A percentile compares a stretch with the other conserved stretches of the same genome.
Conservation (phyloP, 495 filamentous ascomycete genomes). For the Aspergillus affinis region DNA sequence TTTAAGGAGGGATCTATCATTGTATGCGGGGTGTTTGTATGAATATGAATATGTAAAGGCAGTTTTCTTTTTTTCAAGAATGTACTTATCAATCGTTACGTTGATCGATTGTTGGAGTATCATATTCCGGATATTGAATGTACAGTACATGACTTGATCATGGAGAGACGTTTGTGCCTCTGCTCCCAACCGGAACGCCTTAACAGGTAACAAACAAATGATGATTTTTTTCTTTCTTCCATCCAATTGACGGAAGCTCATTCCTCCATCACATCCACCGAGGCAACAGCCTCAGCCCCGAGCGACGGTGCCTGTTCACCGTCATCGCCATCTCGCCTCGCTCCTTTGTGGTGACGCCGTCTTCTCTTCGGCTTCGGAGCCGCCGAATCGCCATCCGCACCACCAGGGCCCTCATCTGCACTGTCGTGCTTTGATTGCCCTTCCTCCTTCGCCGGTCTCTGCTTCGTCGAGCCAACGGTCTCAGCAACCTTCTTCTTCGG, state of each 20-base stretch:
- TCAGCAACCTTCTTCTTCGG: slow-evolving; percentile 52
- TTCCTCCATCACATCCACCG: slow-evolving; percentile 25
- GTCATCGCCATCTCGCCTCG: slow-evolving; percentile 23
- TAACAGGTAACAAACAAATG: slow-evolving; percentile 23
- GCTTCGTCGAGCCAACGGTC: slow-evolving; percentile 20
- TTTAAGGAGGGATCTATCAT: background rate
- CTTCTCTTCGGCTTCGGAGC: slow-evolving; percentile 44
- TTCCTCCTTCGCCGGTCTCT: slow-evolving; percentile 14
- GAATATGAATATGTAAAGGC: background rate
- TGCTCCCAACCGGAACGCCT: slow-evolving; percentile 38
- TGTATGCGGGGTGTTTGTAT: background rate
- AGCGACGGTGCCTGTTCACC: slow-evolving; percentile 19
- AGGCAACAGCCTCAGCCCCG: slow-evolving; percentile 11
- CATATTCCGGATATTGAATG: slow-evolving; percentile 15
- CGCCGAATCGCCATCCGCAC: slow-evolving; percentile 21
- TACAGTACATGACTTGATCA: slow-evolving; percentile 19
- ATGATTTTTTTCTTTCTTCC: slow-evolving; percentile 6
- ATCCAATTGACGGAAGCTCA: slow-evolving; percentile 7
- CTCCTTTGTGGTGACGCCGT: slow-evolving; percentile 45
- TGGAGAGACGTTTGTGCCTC: slow-evolving; percentile 26
- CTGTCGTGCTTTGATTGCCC: slow-evolving; percentile 4
- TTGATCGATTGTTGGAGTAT: slow-evolving; percentile 14
- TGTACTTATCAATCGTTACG: background rate
- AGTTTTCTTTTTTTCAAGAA: background rate
- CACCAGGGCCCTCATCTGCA: slow-evolving; percentile 21